These are phyloP conservation scores for Raffaelea ambrosiae DNA, from an alignment of 2,329 filamentous ascomycete species.

Conservation along the genomic window DNA sequence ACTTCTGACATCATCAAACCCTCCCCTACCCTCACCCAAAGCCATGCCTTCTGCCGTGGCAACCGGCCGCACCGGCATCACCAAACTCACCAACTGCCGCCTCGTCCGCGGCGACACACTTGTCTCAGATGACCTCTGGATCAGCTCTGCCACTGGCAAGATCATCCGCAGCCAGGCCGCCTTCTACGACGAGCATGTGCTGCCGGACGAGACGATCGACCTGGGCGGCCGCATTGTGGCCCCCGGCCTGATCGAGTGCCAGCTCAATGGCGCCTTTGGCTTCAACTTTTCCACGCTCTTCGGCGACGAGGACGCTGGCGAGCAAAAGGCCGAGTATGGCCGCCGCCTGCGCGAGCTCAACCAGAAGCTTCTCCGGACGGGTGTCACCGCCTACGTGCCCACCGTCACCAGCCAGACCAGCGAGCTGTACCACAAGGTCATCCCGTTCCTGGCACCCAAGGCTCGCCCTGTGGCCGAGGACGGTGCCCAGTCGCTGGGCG, in stretches of 20 bases:
- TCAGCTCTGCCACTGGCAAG: conserved; percentile 72
- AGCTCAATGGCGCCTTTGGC: conserved; percentile 86
- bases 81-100: conserved; percentile 84
- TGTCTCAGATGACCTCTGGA: conserved; percentile 76
- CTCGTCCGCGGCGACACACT: conserved; percentile 61
- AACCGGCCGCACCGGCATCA: conserved; percentile 49
- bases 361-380: conserved; percentile 61
- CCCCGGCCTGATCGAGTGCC: conserved; percentile 82
- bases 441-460: conserved; percentile 71
- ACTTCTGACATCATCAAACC: not conserved
- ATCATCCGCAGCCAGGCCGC: conserved; percentile 63
- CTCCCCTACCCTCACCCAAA: too few species aligned
- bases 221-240: conserved; percentile 75
- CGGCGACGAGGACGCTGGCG: conserved; percentile 33
- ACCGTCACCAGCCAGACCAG: conserved; percentile 73
- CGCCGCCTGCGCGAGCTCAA: conserved; percentile 67
- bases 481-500: conserved; percentile 80
- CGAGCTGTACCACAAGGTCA: conserved; percentile 73
- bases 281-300: conserved; percentile 83
- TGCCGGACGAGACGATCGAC: conserved; percentile 69
- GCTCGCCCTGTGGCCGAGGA: conserved; percentile 48
- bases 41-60: conserved; percentile 16
- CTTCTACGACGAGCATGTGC: conserved; percentile 59
- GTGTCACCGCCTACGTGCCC: conserved; percentile 81
- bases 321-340: conserved; percentile 51